Percentiles rank a stretch among this genome's conserved stretches.
phyloP scores from a whole-genome alignment of 495 filamentous ascomycete species.

The Neurospora hispaniola region DNA sequence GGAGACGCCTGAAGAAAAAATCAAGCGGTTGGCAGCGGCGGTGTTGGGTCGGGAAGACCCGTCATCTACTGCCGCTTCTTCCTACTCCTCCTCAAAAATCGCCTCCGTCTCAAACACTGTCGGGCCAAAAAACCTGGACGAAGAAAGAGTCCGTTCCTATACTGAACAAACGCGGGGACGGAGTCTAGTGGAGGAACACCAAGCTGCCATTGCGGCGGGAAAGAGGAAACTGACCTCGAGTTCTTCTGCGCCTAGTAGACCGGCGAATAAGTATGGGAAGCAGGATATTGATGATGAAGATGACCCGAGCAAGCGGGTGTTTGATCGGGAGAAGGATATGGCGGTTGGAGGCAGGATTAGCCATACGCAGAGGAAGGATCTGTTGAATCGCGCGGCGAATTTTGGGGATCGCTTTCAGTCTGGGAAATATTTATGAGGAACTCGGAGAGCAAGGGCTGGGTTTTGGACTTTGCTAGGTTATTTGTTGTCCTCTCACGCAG shows the following conservation, averaged over 20 bases:
- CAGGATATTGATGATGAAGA: slow-evolving; percentile 65
- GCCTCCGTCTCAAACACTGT: not conserved
- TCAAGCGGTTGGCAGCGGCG: slow-evolving; percentile 67
- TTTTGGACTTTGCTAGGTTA: not conserved
- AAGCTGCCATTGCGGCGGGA: slow-evolving; percentile 16
- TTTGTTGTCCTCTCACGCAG: not conserved
- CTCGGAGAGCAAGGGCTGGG: not conserved
- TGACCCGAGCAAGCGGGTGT: slow-evolving; percentile 79
- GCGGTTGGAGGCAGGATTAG: slow-evolving; percentile 61
- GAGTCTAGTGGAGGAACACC: slow-evolving; percentile 55
- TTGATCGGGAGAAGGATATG: slow-evolving; percentile 95
- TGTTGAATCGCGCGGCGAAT: slow-evolving; percentile 70
- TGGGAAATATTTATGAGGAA: slow-evolving; percentile 51
- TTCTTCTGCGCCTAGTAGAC: slow-evolving; percentile 1
- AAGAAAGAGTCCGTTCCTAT: slow-evolving; percentile 22
- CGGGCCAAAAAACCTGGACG: slow-evolving; percentile 7
- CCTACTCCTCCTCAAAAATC: not conserved
- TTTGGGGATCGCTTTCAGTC: slow-evolving; percentile 76
- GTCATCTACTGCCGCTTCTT: not conserved
- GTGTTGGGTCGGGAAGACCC: slow-evolving; percentile 60
- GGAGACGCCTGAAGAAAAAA: slow-evolving; percentile 83
- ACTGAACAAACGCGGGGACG: slow-evolving; percentile 45
- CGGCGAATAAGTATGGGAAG: slow-evolving; percentile 8
- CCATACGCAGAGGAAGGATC: slow-evolving; percentile 61
- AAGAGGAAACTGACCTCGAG: not conserved